A percentile compares a stretch with the other conserved stretches of the same genome.
phyloP scores from a whole-genome alignment of 495 filamentous ascomycete species.

The Aspergillus sparsus region DNA sequence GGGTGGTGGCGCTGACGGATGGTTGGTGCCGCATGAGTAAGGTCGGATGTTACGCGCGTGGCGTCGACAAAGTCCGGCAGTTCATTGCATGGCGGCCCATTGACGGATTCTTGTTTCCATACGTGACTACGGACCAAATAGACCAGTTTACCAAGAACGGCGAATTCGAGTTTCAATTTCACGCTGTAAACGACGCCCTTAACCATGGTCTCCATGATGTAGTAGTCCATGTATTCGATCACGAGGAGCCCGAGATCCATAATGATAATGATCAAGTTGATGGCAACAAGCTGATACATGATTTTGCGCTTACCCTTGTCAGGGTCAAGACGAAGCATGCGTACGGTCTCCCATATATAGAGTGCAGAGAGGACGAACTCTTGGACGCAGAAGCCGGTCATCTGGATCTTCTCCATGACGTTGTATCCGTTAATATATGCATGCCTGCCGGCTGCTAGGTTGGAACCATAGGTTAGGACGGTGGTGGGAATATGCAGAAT shows the following conservation, averaged over 20 bases:
- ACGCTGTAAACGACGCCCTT: slow-evolving; percentile 64
- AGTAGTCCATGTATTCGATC: slow-evolving; percentile 57
- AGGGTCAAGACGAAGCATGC: slow-evolving; percentile 48
- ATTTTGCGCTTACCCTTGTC: slow-evolving; percentile 51
- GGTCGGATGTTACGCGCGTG: slow-evolving; percentile 44
- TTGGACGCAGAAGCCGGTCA: slow-evolving; percentile 63
- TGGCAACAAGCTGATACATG: slow-evolving; percentile 58
- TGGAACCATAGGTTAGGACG: slow-evolving; percentile 57
- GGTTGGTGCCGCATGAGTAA: slow-evolving; percentile 41
- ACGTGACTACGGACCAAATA: slow-evolving; percentile 42
- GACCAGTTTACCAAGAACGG: slow-evolving; percentile 55
- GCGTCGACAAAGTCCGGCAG: slow-evolving; percentile 51
- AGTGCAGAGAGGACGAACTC: slow-evolving; percentile 61
- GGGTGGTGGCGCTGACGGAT: slow-evolving; percentile 27
- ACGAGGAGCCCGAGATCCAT: slow-evolving; percentile 58
- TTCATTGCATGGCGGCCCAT: slow-evolving; percentile 16
- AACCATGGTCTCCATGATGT: slow-evolving; percentile 60
- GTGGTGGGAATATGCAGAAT: slow-evolving; percentile 58
- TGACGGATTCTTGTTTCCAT: slow-evolving; percentile 45
- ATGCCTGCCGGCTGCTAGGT: slow-evolving; percentile 34
- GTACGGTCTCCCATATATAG: slow-evolving; percentile 59
- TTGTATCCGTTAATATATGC: slow-evolving; percentile 48
- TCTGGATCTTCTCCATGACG: slow-evolving; percentile 65
- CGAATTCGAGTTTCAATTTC: slow-evolving; percentile 68
- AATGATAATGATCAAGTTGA: slow-evolving; percentile 59